Base-by-base conservation (phyloP, 345 rosid species). In the Heritiera fomes region DNA sequence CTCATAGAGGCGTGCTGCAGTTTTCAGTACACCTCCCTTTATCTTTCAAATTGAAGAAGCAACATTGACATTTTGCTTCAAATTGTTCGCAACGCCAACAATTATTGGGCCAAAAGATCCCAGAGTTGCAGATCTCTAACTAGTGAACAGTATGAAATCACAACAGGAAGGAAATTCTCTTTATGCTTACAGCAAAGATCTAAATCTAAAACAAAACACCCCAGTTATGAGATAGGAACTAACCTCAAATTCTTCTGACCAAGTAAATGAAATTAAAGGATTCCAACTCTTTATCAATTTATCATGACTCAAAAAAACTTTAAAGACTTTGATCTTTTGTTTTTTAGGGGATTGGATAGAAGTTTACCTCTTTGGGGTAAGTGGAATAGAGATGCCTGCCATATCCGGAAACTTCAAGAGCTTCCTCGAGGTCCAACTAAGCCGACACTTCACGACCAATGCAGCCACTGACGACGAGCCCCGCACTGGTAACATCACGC, bases 371-470 rank as follows among this genome's bases (percentile, higher is more conserved):
- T 72, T 93, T 86, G 55, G 97, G 99, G 75, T 91, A 95, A 75
- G 92, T 82, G 7, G 97, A 90, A 81, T 96, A 94, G 0, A 98
- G 98, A 73, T 96, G 97, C 88, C 97, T 94, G 20, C 91, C 90
- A 79, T 94, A 96, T 90, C 98, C 84, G 14, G 99, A 90, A 82
- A 95, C 93, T 85, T 96, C 98, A 0, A 96, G 84, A 71, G 97
- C 91, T 76, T 94, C 98, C 87, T 96, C 99, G 10, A 96, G 86
- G 84, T 92, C 99, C 82, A 91, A 86, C 84, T 90, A 95, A 13
- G 93, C 74, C 1, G 92, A 90, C 41, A 86, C 92, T 88, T 94
- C 98, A 17, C 97, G 89, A 46, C 90, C 93, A 83, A 96, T 89
- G 78, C 91, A 91, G 89, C 94, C 94, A 63, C 92, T 84, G 23